These are phyloP conservation scores for Clarireedia monteithiana DNA, from an alignment of 2,329 filamentous ascomycete genomes.

Conservation along the genomic window DNA sequence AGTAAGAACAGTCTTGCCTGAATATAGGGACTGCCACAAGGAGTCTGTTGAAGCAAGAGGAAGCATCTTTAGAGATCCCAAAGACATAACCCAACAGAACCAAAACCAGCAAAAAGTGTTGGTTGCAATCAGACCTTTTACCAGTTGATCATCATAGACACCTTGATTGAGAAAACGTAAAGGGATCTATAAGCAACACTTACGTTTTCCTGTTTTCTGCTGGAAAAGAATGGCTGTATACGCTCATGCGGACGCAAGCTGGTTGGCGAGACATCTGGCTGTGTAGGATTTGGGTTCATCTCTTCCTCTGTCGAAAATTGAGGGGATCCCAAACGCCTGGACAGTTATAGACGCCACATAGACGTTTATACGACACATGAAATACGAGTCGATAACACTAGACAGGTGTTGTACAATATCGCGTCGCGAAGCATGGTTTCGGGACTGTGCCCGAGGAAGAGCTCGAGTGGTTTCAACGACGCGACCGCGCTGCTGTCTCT, in stretches of 20 bases:
- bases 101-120: constrained; percentile 38
- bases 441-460: too few relatives aligned
- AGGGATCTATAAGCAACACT: constrained; percentile 5
- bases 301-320: not conserved
- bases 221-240: not conserved
- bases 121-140: constrained; percentile 57
- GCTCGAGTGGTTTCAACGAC: too few relatives aligned
- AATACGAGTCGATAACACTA: too few relatives aligned
- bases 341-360: too few relatives aligned
- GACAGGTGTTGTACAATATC: too few relatives aligned
- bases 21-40: constrained; percentile 21
- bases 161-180: not conserved
- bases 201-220: constrained; percentile 1
- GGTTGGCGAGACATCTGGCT: not conserved
- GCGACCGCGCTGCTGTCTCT: not conserved
- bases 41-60: constrained; percentile 9
- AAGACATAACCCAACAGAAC: constrained; percentile 17
- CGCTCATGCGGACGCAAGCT: not conserved
- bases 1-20: constrained; percentile 27
- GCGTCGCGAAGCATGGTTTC: too few relatives aligned
- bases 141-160: constrained; percentile 48
- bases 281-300: not conserved
- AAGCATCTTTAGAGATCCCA: constrained; percentile 21
- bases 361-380: too few relatives aligned
- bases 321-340: too few relatives aligned